Evolutionary conservation across 371 early-diverging fungal species (phyloP).

Genomic region (Mucor lusitanicus): DNA sequence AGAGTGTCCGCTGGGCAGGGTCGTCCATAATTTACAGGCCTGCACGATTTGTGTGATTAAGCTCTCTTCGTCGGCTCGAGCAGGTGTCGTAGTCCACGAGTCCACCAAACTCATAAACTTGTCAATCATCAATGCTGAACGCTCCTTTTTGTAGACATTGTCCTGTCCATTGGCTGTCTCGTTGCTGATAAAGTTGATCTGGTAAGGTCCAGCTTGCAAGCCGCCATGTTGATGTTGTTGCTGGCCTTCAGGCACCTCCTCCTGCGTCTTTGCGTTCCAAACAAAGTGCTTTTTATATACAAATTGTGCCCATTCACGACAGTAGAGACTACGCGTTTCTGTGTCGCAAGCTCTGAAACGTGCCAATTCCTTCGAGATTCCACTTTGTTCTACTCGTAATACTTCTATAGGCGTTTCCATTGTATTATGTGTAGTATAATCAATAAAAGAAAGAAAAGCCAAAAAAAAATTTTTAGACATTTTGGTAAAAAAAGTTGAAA

Average conservation of each 20-base stretch:
- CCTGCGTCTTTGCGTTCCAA: slow-evolving; percentile 51
- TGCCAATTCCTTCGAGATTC: slow-evolving; percentile 71
- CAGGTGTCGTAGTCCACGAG: background rate
- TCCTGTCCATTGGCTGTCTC: slow-evolving; percentile 6
- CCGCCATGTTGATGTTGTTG: background rate
- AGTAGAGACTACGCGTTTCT: slow-evolving; percentile 73
- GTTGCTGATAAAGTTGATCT: slow-evolving; percentile 26
- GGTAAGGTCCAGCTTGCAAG: slow-evolving; percentile 31
- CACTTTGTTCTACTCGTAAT: slow-evolving; percentile 44
- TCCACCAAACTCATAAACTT: slow-evolving; percentile 14
- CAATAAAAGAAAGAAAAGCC: slow-evolving; percentile 9
- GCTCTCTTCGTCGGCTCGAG: background rate
- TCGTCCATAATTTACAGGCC: slow-evolving; percentile 44
- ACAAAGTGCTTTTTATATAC: slow-evolving; percentile 74
- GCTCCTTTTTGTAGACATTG: slow-evolving; percentile 12
- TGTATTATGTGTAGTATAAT: background rate
- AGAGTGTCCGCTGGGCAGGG: slow-evolving; percentile 40
- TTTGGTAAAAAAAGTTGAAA: slow-evolving; percentile 2
- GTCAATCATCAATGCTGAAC: slow-evolving; percentile 4
- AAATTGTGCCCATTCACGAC: slow-evolving; percentile 84
- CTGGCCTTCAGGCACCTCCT: slow-evolving; percentile 28
- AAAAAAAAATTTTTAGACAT: slow-evolving; percentile 12
- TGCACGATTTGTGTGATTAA: slow-evolving; percentile 23
- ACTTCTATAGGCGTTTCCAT: slow-evolving; percentile 45
- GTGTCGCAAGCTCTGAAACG: slow-evolving; percentile 77